phyloP scores from a whole-genome alignment of 495 filamentous ascomycete genomes.

The Xylaria castorea region DNA sequence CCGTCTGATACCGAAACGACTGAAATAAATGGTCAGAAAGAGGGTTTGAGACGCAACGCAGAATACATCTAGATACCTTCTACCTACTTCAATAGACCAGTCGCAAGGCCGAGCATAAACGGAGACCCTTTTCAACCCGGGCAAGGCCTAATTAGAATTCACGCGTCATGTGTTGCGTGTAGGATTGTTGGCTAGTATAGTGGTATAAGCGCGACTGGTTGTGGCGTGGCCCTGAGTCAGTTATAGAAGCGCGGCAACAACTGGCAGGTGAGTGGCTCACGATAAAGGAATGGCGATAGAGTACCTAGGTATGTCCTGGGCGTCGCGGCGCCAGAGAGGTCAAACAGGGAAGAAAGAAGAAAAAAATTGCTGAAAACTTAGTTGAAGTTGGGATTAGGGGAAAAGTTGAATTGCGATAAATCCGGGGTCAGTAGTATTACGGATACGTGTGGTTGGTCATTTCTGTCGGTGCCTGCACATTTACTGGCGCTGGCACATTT shows the following conservation, averaged over 20 bases:
- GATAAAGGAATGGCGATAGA: constrained; percentile 12
- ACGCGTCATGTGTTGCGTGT: constrained; percentile 27
- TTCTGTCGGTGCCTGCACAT: constrained; percentile 5
- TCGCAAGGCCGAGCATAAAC: constrained; percentile 13
- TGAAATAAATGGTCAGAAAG: constrained; percentile 21
- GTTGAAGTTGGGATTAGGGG: constrained; percentile 27
- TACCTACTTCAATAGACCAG: constrained; percentile 24
- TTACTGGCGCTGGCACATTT: constrained; percentile 1
- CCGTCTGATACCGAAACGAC: constrained; percentile 20
- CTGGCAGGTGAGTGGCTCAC: constrained; percentile 7
- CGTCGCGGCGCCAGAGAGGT: constrained; percentile 16
- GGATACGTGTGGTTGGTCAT: constrained; percentile 6
- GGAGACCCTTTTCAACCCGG: constrained; percentile 20
- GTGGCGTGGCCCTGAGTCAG: constrained; percentile 2
- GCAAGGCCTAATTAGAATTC: constrained; percentile 22
- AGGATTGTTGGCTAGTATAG: neutral
- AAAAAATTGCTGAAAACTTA: neutral
- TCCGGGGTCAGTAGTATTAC: constrained; percentile 18
- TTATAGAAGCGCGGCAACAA: constrained; percentile 9
- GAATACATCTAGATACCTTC: constrained; percentile 2
- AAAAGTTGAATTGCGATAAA: constrained; percentile 17
- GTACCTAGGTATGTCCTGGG: constrained; percentile 7
- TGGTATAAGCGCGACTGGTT: neutral
- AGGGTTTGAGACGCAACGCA: constrained; percentile 9
- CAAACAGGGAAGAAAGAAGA: constrained; percentile 12